Base-by-base conservation (phyloP, 345 rosid species). In the Anastatica hierochuntica region DNA sequence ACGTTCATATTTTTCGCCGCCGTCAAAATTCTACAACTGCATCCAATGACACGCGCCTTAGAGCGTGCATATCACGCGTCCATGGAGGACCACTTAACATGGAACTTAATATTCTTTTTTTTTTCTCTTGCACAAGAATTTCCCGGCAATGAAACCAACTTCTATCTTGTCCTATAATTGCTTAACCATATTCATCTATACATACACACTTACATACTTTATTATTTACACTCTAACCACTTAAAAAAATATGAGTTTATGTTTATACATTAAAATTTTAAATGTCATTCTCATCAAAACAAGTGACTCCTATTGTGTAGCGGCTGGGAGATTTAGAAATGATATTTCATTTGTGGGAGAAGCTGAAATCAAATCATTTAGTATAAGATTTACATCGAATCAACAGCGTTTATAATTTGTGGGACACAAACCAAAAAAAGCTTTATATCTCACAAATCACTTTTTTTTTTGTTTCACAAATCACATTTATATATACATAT, bases 101-200 rank as follows among this genome's bases (percentile, higher is more conserved):
- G 36, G 2, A 17, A 40, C 23, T 61, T 30, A 29, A 29, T 39
- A 37, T 38, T 21, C 37, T 16, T 46, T 3, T 47, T 2, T 7
- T 27, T 15, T 13, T 14, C 6, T 45, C 56, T 49, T 55, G 51
- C 66, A 60, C 64, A 33, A 54, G 65, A 64, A 51, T 40, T 51
- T 47, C 44, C 50, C 53, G 65, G 59, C 67, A 52, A 58, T 38
- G 64, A 53, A 67, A 67, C 71, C 71, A 60, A 67, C 66, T 52
- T 52, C 31, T 34, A 15, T 53, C 49, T 17, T 67, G 71, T 67
- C 66, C 61, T 67, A 53, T 65, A 61, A 67, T 67, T 67, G 43
- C 65, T 59, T 59, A 67, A 52, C 61, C 60, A 59, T 10, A 59
- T 52, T 53, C 38, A 53, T 53, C 10, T 50, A 45, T 38, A 56